Base-by-base conservation (phyloP, 805 yeast species). In the Candida suzukii region DNA sequence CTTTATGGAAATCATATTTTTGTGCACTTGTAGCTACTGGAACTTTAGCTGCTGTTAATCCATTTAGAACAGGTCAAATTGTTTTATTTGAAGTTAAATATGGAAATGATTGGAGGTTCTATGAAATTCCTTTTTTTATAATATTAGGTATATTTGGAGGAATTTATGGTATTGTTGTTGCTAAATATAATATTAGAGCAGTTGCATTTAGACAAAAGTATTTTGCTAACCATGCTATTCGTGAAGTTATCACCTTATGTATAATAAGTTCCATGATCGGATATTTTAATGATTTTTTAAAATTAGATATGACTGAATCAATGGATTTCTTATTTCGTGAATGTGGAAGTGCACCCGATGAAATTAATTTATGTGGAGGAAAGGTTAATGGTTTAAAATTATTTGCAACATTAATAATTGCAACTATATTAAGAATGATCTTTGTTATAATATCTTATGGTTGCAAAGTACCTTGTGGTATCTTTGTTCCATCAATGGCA, bases 401-500 rank as follows among this genome's bases (percentile, higher is more conserved):
- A 3, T 52, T 85, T 3, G 47, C 70, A 1, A 72, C 90, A 0
- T 68, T 93, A 18, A 41, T 73, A 0, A 66, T 76, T 39, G 97
- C 97, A 0, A 83, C 96, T 0, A 47, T 78, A 0, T 63, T 87
- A 4, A 70, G 99, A 42, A 76, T 81, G 66, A 47, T 71, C 0
- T 69, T 93, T 38, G 86, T 93, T 22, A 74, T 88, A 22, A 69
- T 93, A 14, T 83, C 98, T 0, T 93, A 95, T 58, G 96, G 96
- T 2, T 80, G 88, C 46, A 88, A 83, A 61, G 90, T 91, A 0
- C 99, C 99, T 0, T 95, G 97, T n/a, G 99, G 99, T 14, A 87
- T 91, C 6, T 83, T 93, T 63, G 95, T 93, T 41, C 99, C 99
- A 2, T 85, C 96, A 2, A 87, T 93, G 95, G 90, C 96, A 0